Conservation (phyloP, 257 asterid species). For the Solanum etuberosum region DNA sequence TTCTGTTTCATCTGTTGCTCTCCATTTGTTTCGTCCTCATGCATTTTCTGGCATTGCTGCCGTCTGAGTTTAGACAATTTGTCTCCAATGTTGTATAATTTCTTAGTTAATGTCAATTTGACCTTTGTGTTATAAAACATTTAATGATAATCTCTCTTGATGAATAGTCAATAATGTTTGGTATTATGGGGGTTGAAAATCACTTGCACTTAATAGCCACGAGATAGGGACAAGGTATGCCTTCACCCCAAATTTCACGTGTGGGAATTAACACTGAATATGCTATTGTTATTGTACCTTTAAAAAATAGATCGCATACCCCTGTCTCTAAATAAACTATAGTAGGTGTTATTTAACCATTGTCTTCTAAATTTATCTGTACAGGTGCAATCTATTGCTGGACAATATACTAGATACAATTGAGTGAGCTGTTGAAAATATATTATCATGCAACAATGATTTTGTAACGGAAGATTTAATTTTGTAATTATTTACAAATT, state of each 20-base stretch:
- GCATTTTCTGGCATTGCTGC: neutral
- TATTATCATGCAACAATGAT: neutral
- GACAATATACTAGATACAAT: neutral
- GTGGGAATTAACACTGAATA: neutral
- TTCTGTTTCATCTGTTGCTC: neutral
- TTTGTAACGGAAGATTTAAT: neutral
- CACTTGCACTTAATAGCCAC: neutral
- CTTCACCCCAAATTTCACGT: neutral
- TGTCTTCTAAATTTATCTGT: neutral
- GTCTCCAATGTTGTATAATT: neutral
- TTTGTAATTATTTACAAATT: neutral
- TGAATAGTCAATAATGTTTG: neutral
- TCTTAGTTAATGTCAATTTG: neutral
- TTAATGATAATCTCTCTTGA: neutral
- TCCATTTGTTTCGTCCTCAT: neutral
- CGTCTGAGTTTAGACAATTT: neutral
- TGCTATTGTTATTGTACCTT: neutral
- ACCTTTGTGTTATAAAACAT: neutral
- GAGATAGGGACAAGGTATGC: neutral
- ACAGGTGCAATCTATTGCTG: neutral
- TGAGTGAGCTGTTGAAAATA: neutral
- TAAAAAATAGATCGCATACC: neutral
- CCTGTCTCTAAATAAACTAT: neutral
- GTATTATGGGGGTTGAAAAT: neutral
- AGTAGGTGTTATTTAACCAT: neutral